Evolutionary conservation across 192 early-diverging fungal species (phyloP).

Genomic region (Ambispora gerdemannii): DNA sequence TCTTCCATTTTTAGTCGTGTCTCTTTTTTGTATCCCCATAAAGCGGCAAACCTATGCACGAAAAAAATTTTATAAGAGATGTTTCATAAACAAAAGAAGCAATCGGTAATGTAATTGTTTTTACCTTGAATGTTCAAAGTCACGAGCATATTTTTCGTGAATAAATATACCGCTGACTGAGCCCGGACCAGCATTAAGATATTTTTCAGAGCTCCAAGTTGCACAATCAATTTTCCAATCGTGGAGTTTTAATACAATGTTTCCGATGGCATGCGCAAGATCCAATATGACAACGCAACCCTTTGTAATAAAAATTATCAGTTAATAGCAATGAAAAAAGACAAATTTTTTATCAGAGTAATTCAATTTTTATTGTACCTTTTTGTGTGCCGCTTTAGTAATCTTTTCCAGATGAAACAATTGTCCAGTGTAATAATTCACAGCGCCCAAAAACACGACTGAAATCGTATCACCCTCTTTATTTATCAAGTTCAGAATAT

Average conservation of each 20-base stretch:
- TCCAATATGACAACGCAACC: slow-evolving; percentile 92
- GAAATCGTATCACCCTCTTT: slow-evolving; percentile 76
- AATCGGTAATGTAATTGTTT: too few relatives aligned
- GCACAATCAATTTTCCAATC: slow-evolving; percentile 98
- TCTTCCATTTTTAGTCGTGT: slow-evolving; percentile 88
- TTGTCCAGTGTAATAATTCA: slow-evolving; percentile 95
- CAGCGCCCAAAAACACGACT: slow-evolving; percentile 81
- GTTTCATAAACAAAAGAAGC: too few relatives aligned
- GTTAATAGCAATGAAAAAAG: too few relatives aligned
- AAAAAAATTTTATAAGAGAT: not conserved
- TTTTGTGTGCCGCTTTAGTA: slow-evolving; percentile 72
- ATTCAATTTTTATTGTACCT: slow-evolving; percentile 43
- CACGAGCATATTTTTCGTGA: slow-evolving; percentile 72
- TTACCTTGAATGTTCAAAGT: slow-evolving; percentile 59
- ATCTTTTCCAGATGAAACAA: slow-evolving; percentile 83
- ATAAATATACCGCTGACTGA: slow-evolving; percentile 90
- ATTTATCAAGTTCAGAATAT: slow-evolving; percentile 74
- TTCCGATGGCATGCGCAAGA: slow-evolving; percentile 93
- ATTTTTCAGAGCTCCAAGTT: slow-evolving; percentile 98
- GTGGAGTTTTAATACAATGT: slow-evolving; percentile 82
- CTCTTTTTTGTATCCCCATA: slow-evolving; percentile 87
- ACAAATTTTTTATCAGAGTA: not conserved
- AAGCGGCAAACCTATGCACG: slow-evolving; percentile 68
- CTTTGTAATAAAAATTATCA: slow-evolving; percentile 32
- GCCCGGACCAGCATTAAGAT: slow-evolving; percentile 94